Evolutionary conservation across 2,329 filamentous ascomycete species (phyloP).

Genomic region (Pseudogymnoascus sp.): DNA sequence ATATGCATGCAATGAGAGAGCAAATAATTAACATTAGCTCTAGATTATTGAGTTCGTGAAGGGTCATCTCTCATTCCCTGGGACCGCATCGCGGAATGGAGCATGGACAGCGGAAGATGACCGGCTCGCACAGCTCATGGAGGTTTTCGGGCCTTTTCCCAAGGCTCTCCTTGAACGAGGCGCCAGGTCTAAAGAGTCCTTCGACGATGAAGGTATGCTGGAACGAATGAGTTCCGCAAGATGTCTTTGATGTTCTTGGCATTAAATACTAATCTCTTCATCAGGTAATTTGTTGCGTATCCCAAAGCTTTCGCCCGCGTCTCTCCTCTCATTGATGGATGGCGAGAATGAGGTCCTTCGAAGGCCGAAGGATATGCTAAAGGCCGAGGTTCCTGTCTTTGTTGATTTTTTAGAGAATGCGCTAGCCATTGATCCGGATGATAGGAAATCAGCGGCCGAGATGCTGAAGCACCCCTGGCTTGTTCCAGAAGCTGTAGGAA

Average conservation of each 20-base stretch:
- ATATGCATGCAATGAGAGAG: not conserved
- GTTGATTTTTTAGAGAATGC: conserved; percentile 75
- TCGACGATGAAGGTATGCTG: not conserved
- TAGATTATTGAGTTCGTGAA: not conserved
- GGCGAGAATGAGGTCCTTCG: not conserved
- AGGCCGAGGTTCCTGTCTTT: conserved; percentile 67
- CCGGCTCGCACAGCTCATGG: not conserved
- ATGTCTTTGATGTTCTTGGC: not conserved
- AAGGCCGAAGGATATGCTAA: conserved; percentile 30
- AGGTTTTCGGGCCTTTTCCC: not conserved
- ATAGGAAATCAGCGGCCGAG: conserved; percentile 82
- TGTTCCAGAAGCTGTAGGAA: not conserved
- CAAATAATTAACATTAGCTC: not conserved
- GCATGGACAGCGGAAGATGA: not conserved
- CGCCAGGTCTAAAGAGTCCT: not conserved
- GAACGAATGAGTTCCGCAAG: too few species aligned
- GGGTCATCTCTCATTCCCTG: not conserved
- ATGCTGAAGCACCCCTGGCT: conserved; percentile 79
- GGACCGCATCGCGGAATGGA: not conserved
- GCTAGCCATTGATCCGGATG: conserved; percentile 76
- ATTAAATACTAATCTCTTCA: not conserved
- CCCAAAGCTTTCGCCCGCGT: not conserved
- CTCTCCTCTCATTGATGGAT: not conserved
- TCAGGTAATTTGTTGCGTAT: not conserved
- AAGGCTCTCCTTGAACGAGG: not conserved